phyloP scores from a whole-genome alignment of 2,329 filamentous ascomycete genomes.

The Paracorniculantispora psalliotae region DNA sequence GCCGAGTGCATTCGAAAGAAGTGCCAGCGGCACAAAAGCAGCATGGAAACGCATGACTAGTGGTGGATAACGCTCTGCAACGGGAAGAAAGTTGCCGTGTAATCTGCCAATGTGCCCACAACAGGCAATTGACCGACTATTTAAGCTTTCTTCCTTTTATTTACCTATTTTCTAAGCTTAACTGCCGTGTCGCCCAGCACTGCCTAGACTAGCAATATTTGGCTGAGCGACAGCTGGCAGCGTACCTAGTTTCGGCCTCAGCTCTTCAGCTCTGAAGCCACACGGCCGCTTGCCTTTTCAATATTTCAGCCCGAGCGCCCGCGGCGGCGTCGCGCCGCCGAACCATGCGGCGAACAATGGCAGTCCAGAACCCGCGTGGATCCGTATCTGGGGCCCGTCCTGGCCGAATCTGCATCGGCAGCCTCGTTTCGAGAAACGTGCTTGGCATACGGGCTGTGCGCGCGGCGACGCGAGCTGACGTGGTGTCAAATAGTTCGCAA shows the following conservation, averaged over 20 bases:
- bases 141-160: neutral
- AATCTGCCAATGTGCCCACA: neutral
- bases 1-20: neutral
- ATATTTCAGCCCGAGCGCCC: neutral
- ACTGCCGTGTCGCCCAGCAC: neutral
- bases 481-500: no score
- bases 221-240: neutral
- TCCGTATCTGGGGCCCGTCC: neutral
- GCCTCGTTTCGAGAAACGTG: no score
- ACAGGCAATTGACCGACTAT: neutral
- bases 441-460: no score
- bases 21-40: neutral
- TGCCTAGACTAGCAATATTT: neutral
- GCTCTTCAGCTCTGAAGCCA: neutral
- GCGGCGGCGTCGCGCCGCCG: neutral
- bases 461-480: no score
- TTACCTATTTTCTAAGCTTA: neutral
- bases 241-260: no score
- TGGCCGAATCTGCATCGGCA: neutral
- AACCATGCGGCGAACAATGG: neutral
- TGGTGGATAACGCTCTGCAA: neutral
- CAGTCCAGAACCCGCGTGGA: neutral
- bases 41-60: neutral
- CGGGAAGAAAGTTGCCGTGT: neutral
- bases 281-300: neutral